Evolutionary conservation across 2,329 filamentous ascomycete species (phyloP).

Genomic region (Sporothrix globosa): DNA sequence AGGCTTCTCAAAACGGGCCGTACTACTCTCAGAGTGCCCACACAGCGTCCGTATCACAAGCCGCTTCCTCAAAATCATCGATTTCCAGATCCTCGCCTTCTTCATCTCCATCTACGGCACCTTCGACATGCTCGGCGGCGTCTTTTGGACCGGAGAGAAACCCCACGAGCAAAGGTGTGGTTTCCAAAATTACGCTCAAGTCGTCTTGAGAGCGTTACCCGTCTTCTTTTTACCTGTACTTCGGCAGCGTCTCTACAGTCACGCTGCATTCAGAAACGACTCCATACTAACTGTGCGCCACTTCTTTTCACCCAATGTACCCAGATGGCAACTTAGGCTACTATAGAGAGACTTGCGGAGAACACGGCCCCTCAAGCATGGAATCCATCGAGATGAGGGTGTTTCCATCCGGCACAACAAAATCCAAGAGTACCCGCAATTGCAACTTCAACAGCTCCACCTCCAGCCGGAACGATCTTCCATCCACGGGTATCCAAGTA

Average conservation of each 20-base stretch:
- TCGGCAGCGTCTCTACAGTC: background rate
- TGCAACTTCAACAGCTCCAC: background rate
- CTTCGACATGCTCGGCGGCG: constrained; percentile 3
- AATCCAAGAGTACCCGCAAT: background rate
- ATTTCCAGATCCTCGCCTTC: background rate
- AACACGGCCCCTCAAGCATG: background rate
- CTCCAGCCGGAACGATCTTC: background rate
- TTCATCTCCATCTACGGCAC: constrained; percentile 18
- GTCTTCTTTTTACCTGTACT: background rate
- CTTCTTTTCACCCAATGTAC: background rate
- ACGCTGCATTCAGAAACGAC: background rate
- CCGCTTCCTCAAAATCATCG: background rate
- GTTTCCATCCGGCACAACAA: background rate
- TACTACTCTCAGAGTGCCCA: background rate
- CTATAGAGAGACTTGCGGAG: background rate
- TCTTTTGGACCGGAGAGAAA: background rate
- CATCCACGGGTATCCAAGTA: background rate
- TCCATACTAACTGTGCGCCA: constrained; percentile 9
- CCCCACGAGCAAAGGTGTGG: constrained; percentile 23
- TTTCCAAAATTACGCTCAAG: background rate
- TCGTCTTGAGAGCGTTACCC: background rate
- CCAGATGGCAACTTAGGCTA: background rate
- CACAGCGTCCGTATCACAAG: background rate
- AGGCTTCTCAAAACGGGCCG: background rate
- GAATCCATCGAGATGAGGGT: constrained; percentile 22